Conservation (phyloP, 176 grass and related monocot species). For the Aegilops speltoides region DNA sequence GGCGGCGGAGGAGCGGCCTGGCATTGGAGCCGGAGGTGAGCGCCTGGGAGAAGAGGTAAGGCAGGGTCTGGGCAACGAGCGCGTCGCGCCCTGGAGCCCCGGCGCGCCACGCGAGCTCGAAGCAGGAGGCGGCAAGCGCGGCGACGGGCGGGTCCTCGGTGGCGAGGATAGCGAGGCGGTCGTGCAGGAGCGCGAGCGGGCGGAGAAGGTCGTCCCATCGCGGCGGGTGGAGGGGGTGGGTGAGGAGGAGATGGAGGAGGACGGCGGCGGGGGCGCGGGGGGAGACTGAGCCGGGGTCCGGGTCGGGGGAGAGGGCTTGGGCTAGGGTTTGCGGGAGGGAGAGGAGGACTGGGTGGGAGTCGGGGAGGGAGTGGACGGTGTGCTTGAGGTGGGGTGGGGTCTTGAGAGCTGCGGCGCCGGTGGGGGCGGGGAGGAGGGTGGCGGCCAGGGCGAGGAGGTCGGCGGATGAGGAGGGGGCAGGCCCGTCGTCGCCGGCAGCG, state of each 20-base stretch:
- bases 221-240: slow-evolving; percentile 59
- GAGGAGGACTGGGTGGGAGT: slow-evolving; percentile 45
- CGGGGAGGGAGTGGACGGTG: slow-evolving; percentile 46
- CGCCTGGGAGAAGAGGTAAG: slow-evolving; percentile 73
- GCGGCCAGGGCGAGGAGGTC: slow-evolving; percentile 45
- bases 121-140: slow-evolving; percentile 56
- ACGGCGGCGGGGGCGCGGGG: slow-evolving; percentile 44
- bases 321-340: slow-evolving; percentile 34
- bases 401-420: slow-evolving; percentile 25
- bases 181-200: slow-evolving; percentile 59
- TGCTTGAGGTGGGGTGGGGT: slow-evolving; percentile 30
- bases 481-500: slow-evolving; percentile 33
- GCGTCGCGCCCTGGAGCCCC: slow-evolving; percentile 56
- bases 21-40: slow-evolving; percentile 47
- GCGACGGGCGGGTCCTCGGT: slow-evolving; percentile 53
- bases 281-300: background rate
- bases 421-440: slow-evolving; percentile 40
- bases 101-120: slow-evolving; percentile 77
- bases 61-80: slow-evolving; percentile 79
- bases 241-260: slow-evolving; percentile 65
- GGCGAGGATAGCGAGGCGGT: slow-evolving; percentile 55
- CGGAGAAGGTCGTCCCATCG: slow-evolving; percentile 52
- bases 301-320: slow-evolving; percentile 10
- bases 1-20: slow-evolving; percentile 64
- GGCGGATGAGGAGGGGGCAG: slow-evolving; percentile 42